A percentile compares a stretch with the other conserved stretches of the same genome.
These are phyloP conservation scores for Microdochium paspali DNA, from an alignment of 2,329 filamentous ascomycete species.

Conservation along the genomic window DNA sequence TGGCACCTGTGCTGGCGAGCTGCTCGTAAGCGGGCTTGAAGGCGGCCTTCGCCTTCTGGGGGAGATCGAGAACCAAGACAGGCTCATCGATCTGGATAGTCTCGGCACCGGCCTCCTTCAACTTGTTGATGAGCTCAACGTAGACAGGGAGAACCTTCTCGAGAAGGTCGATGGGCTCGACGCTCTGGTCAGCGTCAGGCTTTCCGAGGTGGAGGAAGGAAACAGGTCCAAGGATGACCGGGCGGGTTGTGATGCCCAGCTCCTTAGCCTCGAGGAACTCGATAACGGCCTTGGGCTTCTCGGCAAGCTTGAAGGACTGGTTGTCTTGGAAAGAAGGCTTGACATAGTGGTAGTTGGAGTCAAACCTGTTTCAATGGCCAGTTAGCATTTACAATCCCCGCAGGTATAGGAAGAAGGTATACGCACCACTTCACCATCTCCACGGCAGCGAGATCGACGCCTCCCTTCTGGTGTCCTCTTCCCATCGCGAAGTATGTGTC, in stretches of 20 bases:
- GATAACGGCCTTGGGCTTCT: constrained; percentile 83
- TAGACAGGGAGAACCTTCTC: constrained; percentile 92
- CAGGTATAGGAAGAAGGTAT: too few species aligned
- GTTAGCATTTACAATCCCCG: too few species aligned
- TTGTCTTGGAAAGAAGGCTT: constrained; percentile 96
- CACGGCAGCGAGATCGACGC: constrained; percentile 91
- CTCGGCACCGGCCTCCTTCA: constrained; percentile 94
- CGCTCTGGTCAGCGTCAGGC: constrained; percentile 89
- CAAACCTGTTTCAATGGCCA: constrained; percentile 98
- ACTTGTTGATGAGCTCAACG: constrained; percentile 81
- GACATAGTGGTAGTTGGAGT: constrained; percentile 99
- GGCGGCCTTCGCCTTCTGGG: constrained; percentile 81
- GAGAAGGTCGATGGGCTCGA: constrained; percentile 88
- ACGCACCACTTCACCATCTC: too few species aligned
- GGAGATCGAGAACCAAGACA: constrained; percentile 88
- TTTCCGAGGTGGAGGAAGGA: constrained; percentile 97
- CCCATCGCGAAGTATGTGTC: constrained; percentile 99
- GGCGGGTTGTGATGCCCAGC: constrained; percentile 84
- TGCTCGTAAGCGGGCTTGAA: constrained; percentile 98
- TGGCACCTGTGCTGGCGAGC: constrained; percentile 69
- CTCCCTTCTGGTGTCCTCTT: constrained; percentile 91
- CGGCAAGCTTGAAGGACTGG: constrained; percentile 86
- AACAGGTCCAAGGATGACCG: constrained; percentile 90
- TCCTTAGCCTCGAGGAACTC: constrained; percentile 98
- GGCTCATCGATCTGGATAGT: constrained; percentile 98